Evolutionary conservation across 768 basidiomycete species (phyloP).

Genomic region (Boletus rubroflammeus): DNA sequence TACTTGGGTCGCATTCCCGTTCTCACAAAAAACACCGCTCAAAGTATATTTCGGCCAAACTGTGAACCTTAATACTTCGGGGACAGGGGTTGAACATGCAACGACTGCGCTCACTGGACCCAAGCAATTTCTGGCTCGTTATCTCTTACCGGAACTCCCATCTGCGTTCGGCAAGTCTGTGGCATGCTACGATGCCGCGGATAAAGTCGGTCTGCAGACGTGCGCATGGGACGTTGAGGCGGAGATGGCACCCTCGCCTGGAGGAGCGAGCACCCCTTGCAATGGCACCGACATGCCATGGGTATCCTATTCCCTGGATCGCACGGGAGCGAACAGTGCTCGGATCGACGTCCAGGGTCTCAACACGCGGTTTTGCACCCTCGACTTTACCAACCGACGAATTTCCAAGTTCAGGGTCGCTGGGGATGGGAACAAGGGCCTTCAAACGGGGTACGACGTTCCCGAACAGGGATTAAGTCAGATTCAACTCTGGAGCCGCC

Average conservation of each 20-base stretch:
- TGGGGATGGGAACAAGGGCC: slow-evolving; percentile 32
- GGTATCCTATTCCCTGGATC: slow-evolving; percentile 42
- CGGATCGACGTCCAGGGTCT: slow-evolving; percentile 47
- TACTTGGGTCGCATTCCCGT: slow-evolving; percentile 53
- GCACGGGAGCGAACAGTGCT: slow-evolving; percentile 44
- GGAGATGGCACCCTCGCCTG: slow-evolving; percentile 39
- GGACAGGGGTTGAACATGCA: slow-evolving; percentile 27
- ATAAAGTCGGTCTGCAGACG: slow-evolving; percentile 37
- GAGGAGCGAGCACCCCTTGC: slow-evolving; percentile 7
- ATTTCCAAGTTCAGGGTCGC: slow-evolving; percentile 41
- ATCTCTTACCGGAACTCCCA: slow-evolving; percentile 49
- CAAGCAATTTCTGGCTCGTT: slow-evolving; percentile 38
- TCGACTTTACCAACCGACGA: slow-evolving; percentile 51
- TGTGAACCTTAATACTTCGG: slow-evolving; percentile 40
- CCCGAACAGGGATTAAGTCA: slow-evolving; percentile 35
- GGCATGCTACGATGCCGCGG: slow-evolving; percentile 26
- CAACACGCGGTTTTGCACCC: slow-evolving; percentile 61
- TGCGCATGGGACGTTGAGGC: slow-evolving; percentile 47
- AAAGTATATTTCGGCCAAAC: slow-evolving; percentile 71
- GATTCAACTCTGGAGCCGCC: slow-evolving; percentile 57
- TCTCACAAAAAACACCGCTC: slow-evolving; percentile 56
- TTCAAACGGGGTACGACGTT: slow-evolving; percentile 43
- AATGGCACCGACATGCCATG: slow-evolving; percentile 27
- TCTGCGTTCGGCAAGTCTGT: slow-evolving; percentile 41
- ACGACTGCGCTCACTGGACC: slow-evolving; percentile 47